Base-by-base conservation (phyloP, 495 filamentous ascomycete genomes). In the Xylaria cubensis region DNA sequence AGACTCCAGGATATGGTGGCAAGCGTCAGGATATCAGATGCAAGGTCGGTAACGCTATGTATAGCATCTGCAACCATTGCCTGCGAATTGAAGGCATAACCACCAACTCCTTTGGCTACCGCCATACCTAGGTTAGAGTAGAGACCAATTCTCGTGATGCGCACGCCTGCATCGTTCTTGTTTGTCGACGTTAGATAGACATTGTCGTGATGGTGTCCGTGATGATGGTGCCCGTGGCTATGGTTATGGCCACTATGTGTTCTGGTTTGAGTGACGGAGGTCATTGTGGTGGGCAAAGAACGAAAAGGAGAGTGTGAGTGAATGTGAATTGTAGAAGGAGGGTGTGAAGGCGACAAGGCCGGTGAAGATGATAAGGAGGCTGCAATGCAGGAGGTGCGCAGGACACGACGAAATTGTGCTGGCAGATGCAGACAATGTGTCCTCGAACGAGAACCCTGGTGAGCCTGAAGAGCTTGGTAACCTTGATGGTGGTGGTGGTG, bases 101-200 rank as follows among this genome's bases (percentile, higher is more conserved):
- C 96, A 44, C 95, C 96, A 51, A 94, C 85, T 34, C 95, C 96
- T 76, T 99, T 99, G 46, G 89, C 91, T 75, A 97, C 86, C 44
- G 95, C 96, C 96, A 99, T 98, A 73, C 90, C 88, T 3, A 98
- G 88, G 78, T 99, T 99, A 69, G 95, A 94, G 76, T 92, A 91
- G 46, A 99, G 88, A 9, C 96, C 96, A 76, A 98, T 90, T 65
- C 95, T 88, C 39, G 96, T 99, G 69, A 99, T 99, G 65, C 94
- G 90, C 71, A 99, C 96, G 69, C 94, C 96, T 24, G 96, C 92
- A 82, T 99, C 97, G 55, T 92, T 90, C 81, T 93, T 97, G 83
- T 99, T 94, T 44, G 85, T 86, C 1, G 94, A 97, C 5, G 90
- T 93, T 36, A 99, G 87, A 80, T 95, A 98, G 39, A 90, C 89